Evolutionary conservation across 163 green algal genomes (phyloP), one percentile per base, ranked within the genome.

Genomic region (Smithsoniella earleae): DNA sequence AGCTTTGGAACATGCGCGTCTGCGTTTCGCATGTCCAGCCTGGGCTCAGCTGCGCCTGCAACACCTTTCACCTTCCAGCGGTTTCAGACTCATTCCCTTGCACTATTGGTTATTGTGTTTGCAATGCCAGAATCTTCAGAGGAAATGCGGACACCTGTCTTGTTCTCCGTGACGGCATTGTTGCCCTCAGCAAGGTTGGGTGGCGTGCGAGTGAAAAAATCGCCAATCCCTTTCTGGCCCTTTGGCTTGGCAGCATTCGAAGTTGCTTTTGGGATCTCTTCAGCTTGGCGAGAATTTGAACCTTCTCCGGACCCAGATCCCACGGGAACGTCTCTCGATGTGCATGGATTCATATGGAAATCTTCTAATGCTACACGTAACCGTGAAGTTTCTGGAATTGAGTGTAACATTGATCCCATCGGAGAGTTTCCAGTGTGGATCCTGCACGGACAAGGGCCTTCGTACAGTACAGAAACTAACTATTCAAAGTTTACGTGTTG

Each of bases 331-430:
- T 69, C 58, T 69, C 58, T 33, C 20, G 58, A 69, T 13, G 58
- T 69, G 58, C 58, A 69, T 38, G 34, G 34, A 34, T 69, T 69
- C 58, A 69, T 69, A 34, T 69, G 58, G 58, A 69, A 69, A 16
- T 33, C 20, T 13, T 33, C 25, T 33, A 69, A 34, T 3, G 58
- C 58, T 45, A 38, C 25, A 22, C 58, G 58, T 34, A 69, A 34
- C 6, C 25, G n/a, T 36, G n/a, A 38, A 3, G 58, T 69, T 13
- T 69, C 58, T 33, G 58, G 58, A 38, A 69, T 38, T 16, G 58
- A 40, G 10, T 33, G 58, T 34, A 69, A 27, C 49, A 64, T 64
- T 18, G n/a, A 13, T 10, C 13, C 10, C 40, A 49, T 49, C 40
- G 58, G 58, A 43, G 58, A 69, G n/a, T 30, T 69, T 4, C 58